Evolutionary conservation across 2,329 filamentous ascomycete species (phyloP), one percentile per base, ranked within the genome.

Genomic region (Microascus cirrosus): DNA sequence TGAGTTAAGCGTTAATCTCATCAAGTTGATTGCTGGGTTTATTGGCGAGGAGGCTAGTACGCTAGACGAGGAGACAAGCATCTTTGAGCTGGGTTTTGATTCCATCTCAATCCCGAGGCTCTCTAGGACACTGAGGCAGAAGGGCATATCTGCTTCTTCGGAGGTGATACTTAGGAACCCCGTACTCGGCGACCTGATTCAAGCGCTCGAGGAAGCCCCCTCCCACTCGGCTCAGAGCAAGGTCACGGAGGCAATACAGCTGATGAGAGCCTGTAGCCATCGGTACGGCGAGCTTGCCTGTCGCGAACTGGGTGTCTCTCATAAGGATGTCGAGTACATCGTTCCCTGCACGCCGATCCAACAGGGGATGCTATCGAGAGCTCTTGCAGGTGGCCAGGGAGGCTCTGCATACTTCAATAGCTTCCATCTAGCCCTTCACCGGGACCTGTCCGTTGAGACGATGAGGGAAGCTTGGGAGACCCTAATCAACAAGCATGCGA

Each of bases 1-100:
- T 56, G 67, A 70, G 15, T 70, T 71, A 6, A 75, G 82, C 42
- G 66, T 66, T 3, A 70, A 69, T 24, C 71, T 92, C n/a, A 70
- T 81, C 0, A 64, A 72, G 1, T 72, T 80, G 1, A 69, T 95
- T 2, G 73, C 75, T 0, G 69, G 77, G 2, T 78, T 88, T 56
- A 71, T 81, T 2, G 71, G 74, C 0, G 61, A 82, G 1, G 66
- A 74, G 0, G 57, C 66, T 2, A 65, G 70, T 0, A 70, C 73
- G 0, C 72, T 89, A 2, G 72, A 69, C 0, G 72, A 78, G 2
- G 74, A 72, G 0, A 83, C 84, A 0, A 95, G 84, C 60, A 81
- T 96, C 20, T 95, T 94, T 63, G 90, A 95, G 62, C 74, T 95
- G 1, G 93, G 92, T 0, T 77, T 96, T 25, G 93, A 96, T 65